A percentile compares a stretch with the other conserved stretches of the same genome.
Conservation (phyloP, 345 rosid genomes). For the Euclidium syriacum region DNA sequence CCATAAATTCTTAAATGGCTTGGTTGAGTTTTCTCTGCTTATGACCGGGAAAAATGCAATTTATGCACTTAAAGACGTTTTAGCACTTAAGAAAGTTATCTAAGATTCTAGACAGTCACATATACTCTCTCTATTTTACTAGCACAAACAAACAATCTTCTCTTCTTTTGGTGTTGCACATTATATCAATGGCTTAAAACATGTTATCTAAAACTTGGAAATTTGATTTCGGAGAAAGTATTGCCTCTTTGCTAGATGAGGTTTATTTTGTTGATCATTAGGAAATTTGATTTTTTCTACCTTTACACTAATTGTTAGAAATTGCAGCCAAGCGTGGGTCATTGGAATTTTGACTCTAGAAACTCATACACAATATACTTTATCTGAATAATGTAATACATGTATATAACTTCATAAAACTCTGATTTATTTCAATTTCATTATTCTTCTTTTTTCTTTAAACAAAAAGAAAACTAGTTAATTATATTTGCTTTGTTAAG, state of each 20-base stretch:
- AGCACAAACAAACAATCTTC: not conserved
- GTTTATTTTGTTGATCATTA: too few relatives aligned
- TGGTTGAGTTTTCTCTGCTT: slow-evolving; percentile 71
- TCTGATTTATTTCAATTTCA: too few relatives aligned
- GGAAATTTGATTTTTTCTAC: too few relatives aligned
- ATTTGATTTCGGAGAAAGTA: too few relatives aligned
- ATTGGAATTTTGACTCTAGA: slow-evolving; percentile 1
- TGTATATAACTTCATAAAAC: slow-evolving; percentile 4
- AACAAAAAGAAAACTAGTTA: not conserved
- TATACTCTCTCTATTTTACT: not conserved
- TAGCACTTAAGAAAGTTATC: slow-evolving; percentile 89
- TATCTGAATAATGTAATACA: not conserved
- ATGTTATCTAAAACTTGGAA: slow-evolving; percentile 1
- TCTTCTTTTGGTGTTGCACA: slow-evolving; percentile 21
- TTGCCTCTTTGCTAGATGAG: not conserved
- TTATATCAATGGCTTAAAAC: slow-evolving; percentile 7
- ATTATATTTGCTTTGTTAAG: not conserved
- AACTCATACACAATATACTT: not conserved
- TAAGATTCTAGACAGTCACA: slow-evolving; percentile 21
- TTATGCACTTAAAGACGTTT: slow-evolving; percentile 86
- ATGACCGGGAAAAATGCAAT: slow-evolving; percentile 78
- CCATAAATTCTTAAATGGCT: slow-evolving; percentile 74
- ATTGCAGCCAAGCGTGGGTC: slow-evolving; percentile 69
- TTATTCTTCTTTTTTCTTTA: not conserved
- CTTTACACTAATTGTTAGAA: slow-evolving; percentile 36